Evolutionary conservation across 2,329 filamentous ascomycete species (phyloP).

Genomic region (Hymenoscyphus fraxineus): DNA sequence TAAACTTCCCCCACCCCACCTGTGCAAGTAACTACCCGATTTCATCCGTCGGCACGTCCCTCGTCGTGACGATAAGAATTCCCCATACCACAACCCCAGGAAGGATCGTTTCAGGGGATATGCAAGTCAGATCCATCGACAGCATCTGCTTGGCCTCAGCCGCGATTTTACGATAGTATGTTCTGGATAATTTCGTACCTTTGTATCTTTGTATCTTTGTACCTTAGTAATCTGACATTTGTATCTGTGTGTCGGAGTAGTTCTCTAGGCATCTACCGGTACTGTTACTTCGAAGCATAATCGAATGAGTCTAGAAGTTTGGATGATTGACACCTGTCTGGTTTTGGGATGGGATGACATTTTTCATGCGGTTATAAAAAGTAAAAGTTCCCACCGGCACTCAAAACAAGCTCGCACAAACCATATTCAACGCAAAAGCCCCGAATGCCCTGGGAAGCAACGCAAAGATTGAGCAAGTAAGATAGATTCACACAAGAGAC

Average conservation of each 20-base stretch:
- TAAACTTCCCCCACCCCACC: too few relatives aligned
- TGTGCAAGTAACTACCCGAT: too few relatives aligned
- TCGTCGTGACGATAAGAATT: background rate
- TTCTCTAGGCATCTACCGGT: too few relatives aligned
- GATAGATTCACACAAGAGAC: background rate
- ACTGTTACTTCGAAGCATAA: too few relatives aligned
- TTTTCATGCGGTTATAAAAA: too few relatives aligned
- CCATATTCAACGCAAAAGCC: too few relatives aligned
- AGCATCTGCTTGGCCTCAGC: background rate
- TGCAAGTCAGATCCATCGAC: background rate
- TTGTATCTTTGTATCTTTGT: background rate
- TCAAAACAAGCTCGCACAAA: too few relatives aligned
- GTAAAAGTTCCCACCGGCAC: too few relatives aligned
- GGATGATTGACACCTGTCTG: too few relatives aligned
- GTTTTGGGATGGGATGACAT: too few relatives aligned
- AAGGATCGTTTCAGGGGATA: background rate
- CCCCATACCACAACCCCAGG: background rate
- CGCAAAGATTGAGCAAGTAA: background rate
- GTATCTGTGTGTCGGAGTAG: background rate
- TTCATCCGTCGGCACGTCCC: background rate
- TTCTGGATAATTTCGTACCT: background rate
- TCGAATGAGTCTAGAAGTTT: too few relatives aligned
- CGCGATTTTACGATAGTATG: background rate
- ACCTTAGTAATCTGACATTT: background rate
- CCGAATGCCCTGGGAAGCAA: background rate